These are phyloP conservation scores for Moesziomyces globuligerus DNA, from an alignment of 1,284 basidiomycete species.

Conservation along the genomic window DNA sequence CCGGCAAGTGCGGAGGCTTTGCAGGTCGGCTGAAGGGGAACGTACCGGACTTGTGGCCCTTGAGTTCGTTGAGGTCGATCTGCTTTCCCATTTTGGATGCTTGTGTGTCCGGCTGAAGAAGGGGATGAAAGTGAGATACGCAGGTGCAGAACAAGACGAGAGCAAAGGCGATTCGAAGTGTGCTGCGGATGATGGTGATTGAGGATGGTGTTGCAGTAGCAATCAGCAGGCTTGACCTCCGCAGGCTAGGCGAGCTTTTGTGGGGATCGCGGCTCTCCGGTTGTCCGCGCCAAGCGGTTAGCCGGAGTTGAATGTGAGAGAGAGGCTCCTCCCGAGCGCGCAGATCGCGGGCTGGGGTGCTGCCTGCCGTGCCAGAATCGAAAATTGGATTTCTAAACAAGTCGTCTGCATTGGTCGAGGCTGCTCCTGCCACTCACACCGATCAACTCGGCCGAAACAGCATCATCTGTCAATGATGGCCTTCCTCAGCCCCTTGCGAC, in stretches of 20 bases:
- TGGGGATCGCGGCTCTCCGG: slow-evolving; percentile 24
- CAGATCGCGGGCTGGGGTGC: background rate
- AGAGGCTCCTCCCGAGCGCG: too few relatives aligned
- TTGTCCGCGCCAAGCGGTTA: slow-evolving; percentile 17
- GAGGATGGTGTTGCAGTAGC: too few relatives aligned
- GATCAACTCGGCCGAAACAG: slow-evolving; percentile 4
- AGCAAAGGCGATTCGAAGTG: slow-evolving; percentile 7
- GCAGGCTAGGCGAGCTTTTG: background rate
- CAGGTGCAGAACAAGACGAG: slow-evolving; percentile 6
- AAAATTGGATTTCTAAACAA: slow-evolving; percentile 45
- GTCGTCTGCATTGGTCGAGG: slow-evolving; percentile 19
- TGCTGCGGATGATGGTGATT: slow-evolving; percentile 3
- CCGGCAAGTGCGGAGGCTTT: too few relatives aligned
- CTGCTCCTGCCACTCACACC: background rate
- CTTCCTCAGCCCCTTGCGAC: too few relatives aligned
- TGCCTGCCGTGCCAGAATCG: background rate
- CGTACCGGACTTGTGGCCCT: slow-evolving; percentile 61
- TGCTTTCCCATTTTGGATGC: slow-evolving; percentile 47
- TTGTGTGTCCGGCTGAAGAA: background rate
- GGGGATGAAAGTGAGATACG: slow-evolving; percentile 5
- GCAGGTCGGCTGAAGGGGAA: background rate
- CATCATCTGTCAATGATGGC: background rate
- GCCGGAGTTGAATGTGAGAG: slow-evolving; percentile 33
- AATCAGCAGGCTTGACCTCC: too few relatives aligned
- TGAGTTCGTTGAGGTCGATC: slow-evolving; percentile 53